Evolutionary conservation across 495 filamentous ascomycete genomes (phyloP).

Genomic region (Xylaria castorea): DNA sequence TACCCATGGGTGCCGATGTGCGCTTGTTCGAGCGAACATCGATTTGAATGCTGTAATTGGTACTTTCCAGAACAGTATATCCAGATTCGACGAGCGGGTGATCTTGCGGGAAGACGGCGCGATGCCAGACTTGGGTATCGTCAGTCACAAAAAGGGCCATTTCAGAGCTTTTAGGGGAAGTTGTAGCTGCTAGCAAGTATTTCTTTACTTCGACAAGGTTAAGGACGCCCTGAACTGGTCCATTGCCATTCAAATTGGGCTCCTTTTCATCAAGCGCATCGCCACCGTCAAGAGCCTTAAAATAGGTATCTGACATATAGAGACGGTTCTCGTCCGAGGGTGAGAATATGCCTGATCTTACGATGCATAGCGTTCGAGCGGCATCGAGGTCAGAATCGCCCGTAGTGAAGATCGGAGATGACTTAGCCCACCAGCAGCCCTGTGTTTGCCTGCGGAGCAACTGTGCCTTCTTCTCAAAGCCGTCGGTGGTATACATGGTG

Average conservation of each 20-base stretch:
- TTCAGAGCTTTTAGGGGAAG: constrained; percentile 80
- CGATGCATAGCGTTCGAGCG: constrained; percentile 80
- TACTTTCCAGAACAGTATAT: constrained; percentile 93
- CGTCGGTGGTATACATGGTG: constrained; percentile 81
- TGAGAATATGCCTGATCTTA: constrained; percentile 68
- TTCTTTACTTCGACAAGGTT: constrained; percentile 81
- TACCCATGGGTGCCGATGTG: constrained; percentile 73
- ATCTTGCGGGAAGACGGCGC: constrained; percentile 81
- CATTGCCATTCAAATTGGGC: constrained; percentile 73
- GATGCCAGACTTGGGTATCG: constrained; percentile 84
- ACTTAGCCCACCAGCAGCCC: constrained; percentile 84
- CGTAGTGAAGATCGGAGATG: constrained; percentile 73
- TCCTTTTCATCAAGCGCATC: constrained; percentile 66
- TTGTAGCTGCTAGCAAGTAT: constrained; percentile 82
- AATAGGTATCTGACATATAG: constrained; percentile 80
- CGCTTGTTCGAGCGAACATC: constrained; percentile 77
- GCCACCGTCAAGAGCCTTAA: constrained; percentile 56
- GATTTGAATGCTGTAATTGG: constrained; percentile 95
- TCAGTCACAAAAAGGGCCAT: constrained; percentile 83
- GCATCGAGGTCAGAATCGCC: constrained; percentile 63
- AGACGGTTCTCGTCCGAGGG: constrained; percentile 72
- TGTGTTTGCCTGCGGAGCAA: constrained; percentile 67
- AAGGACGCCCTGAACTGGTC: constrained; percentile 74
- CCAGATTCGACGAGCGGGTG: constrained; percentile 78
- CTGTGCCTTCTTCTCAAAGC: constrained; percentile 71